Evolutionary conservation across 2,329 filamentous ascomycete species (phyloP), one percentile per base, ranked within the genome.

Genomic region (Phialophora expanda): DNA sequence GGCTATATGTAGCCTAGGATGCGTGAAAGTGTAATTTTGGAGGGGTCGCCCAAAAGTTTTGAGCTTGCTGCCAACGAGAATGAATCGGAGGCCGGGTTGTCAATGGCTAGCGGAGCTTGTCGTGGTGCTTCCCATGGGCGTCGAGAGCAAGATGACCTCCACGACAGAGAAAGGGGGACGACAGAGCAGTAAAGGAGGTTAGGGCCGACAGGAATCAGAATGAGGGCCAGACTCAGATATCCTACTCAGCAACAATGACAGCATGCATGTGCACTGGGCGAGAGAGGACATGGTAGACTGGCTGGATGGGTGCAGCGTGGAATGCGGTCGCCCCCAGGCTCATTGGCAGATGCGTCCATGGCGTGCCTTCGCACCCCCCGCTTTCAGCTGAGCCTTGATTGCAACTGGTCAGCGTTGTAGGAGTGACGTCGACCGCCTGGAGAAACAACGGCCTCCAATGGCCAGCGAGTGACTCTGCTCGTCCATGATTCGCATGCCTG

Each of bases 11-110:
- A 53, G 44, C 55, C n/a, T 58, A 28, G 28, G 44, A 51, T 22
- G 46, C 3, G 48, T 7, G 55, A 66, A 24, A 17, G 17, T 11
- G 41, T 34, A 22, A 32, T 56, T 38, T 26, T 48, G 22, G 56
- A 65, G 57, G 58, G 58, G 53, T 17, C 22, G 28, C 32, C 34
- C 20, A 58, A 51, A 63, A 51, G 11, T 59, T 20, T 65, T 58
- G 58, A 65, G 56, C 38, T 56, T 30, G 50, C 51, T 53, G 34
- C n/a, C 41, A 14, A 64, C 57, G 66, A 66, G 64, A 64, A 68
- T 54, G 62, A 59, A 57, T 64, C 61, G 62, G 59, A 57, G 30
- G 24, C 9, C 26, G 17, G n/a, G 7, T n/a, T 56, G 24, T n/a
- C 24, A 53, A 28, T 7, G 20, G 51, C 17, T 8, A 20, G 12